Evolutionary conservation across 1,139 yeast genomes (phyloP).

Genomic region (Debaryomyces sp.): DNA sequence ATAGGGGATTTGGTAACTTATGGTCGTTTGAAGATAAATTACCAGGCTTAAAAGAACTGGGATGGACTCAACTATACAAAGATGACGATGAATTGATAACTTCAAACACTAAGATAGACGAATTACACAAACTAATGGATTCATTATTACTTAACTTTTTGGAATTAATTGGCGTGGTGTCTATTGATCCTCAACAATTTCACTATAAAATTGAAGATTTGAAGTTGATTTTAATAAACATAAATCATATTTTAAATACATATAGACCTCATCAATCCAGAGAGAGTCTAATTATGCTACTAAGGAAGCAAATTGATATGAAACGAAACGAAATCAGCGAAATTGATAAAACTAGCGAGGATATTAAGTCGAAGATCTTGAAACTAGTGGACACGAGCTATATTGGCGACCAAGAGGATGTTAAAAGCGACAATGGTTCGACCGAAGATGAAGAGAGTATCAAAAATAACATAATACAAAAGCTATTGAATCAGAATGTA

Average conservation of each 20-base stretch:
- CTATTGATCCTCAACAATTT: conserved; percentile 67
- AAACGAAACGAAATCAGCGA: conserved; percentile 55
- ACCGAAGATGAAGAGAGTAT: conserved; percentile 10
- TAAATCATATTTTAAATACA: conserved; percentile 81
- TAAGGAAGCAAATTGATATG: conserved; percentile 63
- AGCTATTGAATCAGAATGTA: conserved; percentile 16
- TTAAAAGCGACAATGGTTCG: neutral
- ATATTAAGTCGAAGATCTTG: conserved; percentile 45
- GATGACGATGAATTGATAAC: conserved; percentile 48
- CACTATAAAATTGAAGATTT: conserved; percentile 70
- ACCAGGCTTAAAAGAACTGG: conserved; percentile 67
- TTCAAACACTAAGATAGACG: conserved; percentile 59
- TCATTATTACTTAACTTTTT: conserved; percentile 71
- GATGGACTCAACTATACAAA: conserved; percentile 66
- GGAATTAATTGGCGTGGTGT: conserved; percentile 73
- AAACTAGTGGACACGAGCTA: conserved; percentile 21
- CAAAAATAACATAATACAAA: conserved; percentile 16
- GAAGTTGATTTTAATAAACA: conserved; percentile 73
- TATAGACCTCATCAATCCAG: conserved; percentile 90
- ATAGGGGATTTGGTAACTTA: conserved; percentile 77
- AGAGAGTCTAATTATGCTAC: conserved; percentile 71
- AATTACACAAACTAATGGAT: conserved; percentile 68
- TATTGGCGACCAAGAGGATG: neutral
- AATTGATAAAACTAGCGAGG: conserved; percentile 48
- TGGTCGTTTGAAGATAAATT: conserved; percentile 79